Percentiles rank a stretch among this genome's conserved stretches.
phyloP scores from a whole-genome alignment of 495 filamentous ascomycete genomes.

The Platismatia glauca region DNA sequence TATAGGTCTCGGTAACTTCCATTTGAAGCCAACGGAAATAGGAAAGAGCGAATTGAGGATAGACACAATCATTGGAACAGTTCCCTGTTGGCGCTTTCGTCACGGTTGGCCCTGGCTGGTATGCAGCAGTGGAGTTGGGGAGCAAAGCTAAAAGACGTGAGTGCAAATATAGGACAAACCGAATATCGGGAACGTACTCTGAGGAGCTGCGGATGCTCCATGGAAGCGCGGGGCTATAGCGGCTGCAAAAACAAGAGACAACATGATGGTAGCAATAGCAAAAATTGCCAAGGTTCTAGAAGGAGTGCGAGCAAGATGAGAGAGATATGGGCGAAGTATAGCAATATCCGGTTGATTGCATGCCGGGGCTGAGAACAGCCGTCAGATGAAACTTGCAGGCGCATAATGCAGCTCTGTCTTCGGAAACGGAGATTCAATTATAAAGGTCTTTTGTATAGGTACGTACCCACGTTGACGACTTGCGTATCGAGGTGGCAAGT shows the following conservation, averaged over 20 bases:
- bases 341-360: too few species aligned
- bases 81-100: not conserved
- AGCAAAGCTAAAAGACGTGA: not conserved
- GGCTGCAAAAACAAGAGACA: not conserved
- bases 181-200: not conserved
- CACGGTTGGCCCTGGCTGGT: not conserved
- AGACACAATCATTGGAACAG: constrained; percentile 3
- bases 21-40: not conserved
- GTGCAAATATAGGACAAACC: not conserved
- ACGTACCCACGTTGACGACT: too few species aligned
- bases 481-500: too few species aligned
- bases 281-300: not conserved
- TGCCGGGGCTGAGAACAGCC: too few species aligned
- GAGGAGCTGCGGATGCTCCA: constrained; percentile 6
- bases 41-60: too few species aligned
- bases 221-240: not conserved
- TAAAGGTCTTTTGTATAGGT: too few species aligned
- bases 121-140: not conserved
- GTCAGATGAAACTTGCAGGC: too few species aligned
- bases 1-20: constrained; percentile 3
- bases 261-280: not conserved
- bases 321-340: too few species aligned
- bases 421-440: too few species aligned
- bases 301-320: not conserved
- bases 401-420: too few species aligned